Evolutionary conservation across 2,329 filamentous ascomycete genomes (phyloP).

Genomic region (Fusarium lateritium): DNA sequence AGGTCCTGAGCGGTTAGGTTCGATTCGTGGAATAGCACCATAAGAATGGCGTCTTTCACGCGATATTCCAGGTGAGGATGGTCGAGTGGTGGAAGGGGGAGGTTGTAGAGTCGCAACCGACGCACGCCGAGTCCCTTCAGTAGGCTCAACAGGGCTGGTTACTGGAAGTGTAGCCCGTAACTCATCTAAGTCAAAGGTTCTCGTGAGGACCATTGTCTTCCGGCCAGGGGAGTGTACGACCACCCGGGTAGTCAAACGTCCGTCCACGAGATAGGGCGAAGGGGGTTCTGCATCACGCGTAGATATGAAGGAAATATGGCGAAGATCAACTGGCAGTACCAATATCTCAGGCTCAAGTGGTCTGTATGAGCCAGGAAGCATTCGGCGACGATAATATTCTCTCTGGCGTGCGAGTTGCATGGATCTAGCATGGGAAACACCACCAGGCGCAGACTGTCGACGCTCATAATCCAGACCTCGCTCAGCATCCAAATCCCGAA

Average conservation of each 20-base stretch:
- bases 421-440: constrained; percentile 31
- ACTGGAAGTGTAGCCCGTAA: constrained; percentile 63
- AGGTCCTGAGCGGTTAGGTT: neutral
- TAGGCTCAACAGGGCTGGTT: constrained; percentile 40
- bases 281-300: constrained; percentile 17
- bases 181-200: constrained; percentile 65
- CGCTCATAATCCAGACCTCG: constrained; percentile 22
- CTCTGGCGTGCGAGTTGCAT: constrained; percentile 47
- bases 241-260: constrained; percentile 48
- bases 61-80: constrained; percentile 17
- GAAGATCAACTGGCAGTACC: constrained; percentile 48
- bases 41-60: constrained; percentile 38
- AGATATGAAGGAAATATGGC: constrained; percentile 35
- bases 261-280: constrained; percentile 36
- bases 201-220: constrained; percentile 64
- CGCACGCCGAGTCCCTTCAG: constrained; percentile 23
- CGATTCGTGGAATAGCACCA: constrained; percentile 2
- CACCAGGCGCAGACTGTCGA: constrained; percentile 41
- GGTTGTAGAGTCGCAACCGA: constrained; percentile 34
- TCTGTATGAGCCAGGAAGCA: constrained; percentile 34
- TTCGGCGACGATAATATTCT: constrained; percentile 42
- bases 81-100: constrained; percentile 8
- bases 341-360: constrained; percentile 42
- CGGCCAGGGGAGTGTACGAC: constrained; percentile 54
- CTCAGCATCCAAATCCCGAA: constrained; percentile 21